Evolutionary conservation across 163 green algal species (phyloP), one percentile per base, ranked within the genome.

Genomic region (Scenedesmus sp.): DNA sequence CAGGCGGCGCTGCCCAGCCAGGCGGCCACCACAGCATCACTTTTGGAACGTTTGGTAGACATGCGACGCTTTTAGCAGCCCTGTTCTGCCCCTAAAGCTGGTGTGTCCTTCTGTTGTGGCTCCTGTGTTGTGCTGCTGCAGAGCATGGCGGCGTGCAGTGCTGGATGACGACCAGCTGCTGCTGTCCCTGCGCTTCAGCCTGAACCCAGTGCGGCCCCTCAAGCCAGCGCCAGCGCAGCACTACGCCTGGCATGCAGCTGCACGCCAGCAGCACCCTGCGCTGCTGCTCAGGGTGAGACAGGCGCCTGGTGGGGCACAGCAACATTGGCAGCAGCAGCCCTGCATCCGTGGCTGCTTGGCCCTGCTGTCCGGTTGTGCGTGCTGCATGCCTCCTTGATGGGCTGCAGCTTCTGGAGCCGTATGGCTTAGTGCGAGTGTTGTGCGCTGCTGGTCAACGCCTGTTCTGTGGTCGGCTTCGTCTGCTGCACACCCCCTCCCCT

Each of bases 161-260:
- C 70, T 92, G 88, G 83, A 84, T 1, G 83, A 94, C 64, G 83
- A 90, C 83, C 26, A 88, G 82, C 82, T 94, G 91, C 88, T 94
- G 26, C 5, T 13, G 15, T 16, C 23, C 7, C 23, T 94, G 46
- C 23, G 3, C 26, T 94, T 92, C 83, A 52, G 57, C 12, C n/a
- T 90, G 55, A 23, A 88, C 79, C 59, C 34, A 5, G 2, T 3
- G 2, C 73, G 16, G 12, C 91, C 91, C 20, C 81, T 91, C 62
- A 85, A 18, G 56, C 34, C 55, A 55, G 26, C 54, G n/a, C 6
- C 60, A 57, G 15, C 90, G 54, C 81, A 59, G 52, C 82, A 46
- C 52, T 66, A 20, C 60, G 70, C 23, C 57, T 62, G 73, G 12
- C n/a, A 62, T 70, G 60, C 60, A 15, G 20, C 20, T 56, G 56